Evolutionary conservation across 2,329 filamentous ascomycete genomes (phyloP).

Genomic region (Sporothrix brasiliensis): DNA sequence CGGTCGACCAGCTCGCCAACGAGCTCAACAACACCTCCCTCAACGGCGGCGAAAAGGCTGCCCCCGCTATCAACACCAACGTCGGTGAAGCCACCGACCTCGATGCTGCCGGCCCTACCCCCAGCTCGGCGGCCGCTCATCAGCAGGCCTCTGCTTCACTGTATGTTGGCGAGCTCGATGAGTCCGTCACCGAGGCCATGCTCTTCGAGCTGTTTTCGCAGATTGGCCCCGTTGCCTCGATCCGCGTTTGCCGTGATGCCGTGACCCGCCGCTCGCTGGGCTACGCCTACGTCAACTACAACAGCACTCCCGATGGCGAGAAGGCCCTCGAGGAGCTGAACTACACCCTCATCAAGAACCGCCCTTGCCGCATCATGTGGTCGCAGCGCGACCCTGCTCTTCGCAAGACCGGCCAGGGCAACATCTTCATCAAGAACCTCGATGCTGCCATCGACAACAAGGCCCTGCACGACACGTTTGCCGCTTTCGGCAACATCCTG

Average conservation of each 20-base stretch:
- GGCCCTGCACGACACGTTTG: constrained; percentile 98
- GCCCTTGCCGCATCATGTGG: constrained; percentile 99
- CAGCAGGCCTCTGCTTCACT: constrained; percentile 95
- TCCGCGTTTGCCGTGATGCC: constrained; percentile 98
- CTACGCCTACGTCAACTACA: constrained; percentile 99
- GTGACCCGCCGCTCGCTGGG: constrained; percentile 98
- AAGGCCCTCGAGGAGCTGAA: constrained; percentile 98
- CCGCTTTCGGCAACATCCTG: constrained; percentile 97
- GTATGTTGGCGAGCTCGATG: constrained; percentile 98
- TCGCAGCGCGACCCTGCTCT: constrained; percentile 98
- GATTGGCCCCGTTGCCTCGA: constrained; percentile 97
- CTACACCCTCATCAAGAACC: constrained; percentile 99
- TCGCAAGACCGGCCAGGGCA: constrained; percentile 98
- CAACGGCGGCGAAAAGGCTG: constrained; percentile 67
- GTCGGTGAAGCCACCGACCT: constrained; percentile 60
- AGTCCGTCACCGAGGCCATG: constrained; percentile 98
- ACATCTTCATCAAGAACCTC: constrained; percentile 99
- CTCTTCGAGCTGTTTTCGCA: constrained; percentile 99
- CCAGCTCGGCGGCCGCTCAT: constrained; percentile 72
- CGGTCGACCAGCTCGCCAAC: constrained; percentile 78
- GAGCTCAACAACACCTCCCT: constrained; percentile 74
- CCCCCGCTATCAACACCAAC: constrained; percentile 74
- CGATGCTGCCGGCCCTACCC: constrained; percentile 69
- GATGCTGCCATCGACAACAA: constrained; percentile 99
- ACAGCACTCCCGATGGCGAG: constrained; percentile 93